Evolutionary conservation across 1,284 basidiomycete genomes (phyloP), one percentile per base, ranked within the genome.

Genomic region (Schizophyllum amplum): DNA sequence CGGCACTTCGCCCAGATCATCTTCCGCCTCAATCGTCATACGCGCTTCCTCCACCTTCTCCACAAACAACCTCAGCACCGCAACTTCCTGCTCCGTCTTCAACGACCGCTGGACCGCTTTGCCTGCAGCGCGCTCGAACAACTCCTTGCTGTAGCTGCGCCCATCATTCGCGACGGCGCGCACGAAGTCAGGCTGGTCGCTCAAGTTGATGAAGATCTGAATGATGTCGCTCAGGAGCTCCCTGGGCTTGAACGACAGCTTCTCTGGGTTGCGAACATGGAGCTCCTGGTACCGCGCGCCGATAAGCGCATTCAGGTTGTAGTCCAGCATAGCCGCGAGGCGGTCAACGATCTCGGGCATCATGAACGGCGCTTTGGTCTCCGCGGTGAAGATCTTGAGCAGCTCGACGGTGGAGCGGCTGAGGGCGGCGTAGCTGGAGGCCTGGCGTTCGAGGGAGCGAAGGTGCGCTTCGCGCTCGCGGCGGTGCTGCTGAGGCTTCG

Each of bases 251-350:
- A 98, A 99, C 59, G 85, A 84, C 71, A 92, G 91, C 69, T 93
- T 92, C 64, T 96, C 91, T 6, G 87, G 86, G 56, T 98, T 87
- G 62, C 86, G 81, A 56, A 99, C 92, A 62, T 83, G 87, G 22
- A 99, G 81, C 27, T 95, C 86, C 62, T 85, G 82, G 68, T 85
- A 93, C 59, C 81, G 82, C 2, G 94, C 93, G 0, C 97, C 97
- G 24, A 89, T 92, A 24, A 99, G 84, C 5, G 87, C 86, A 54
- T 90, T 86, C 23, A 99, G 77, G 67, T 98, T 98, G 75, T 96
- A 96, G 69, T 98, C 91, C 64, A 99, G 75, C 92, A 98, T 98
- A 0, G 95, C 95, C 3, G 97, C 96, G 17, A 99, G 80, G 47
- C 92, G 84, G 67, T 96, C 90, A 25, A 99, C 93, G 57, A 99